Percentiles rank a stretch among this genome's conserved stretches.
These are phyloP conservation scores for Tetrahymena borealis DNA, from an alignment of 73 alveolate species.

Conservation along the genomic window DNA sequence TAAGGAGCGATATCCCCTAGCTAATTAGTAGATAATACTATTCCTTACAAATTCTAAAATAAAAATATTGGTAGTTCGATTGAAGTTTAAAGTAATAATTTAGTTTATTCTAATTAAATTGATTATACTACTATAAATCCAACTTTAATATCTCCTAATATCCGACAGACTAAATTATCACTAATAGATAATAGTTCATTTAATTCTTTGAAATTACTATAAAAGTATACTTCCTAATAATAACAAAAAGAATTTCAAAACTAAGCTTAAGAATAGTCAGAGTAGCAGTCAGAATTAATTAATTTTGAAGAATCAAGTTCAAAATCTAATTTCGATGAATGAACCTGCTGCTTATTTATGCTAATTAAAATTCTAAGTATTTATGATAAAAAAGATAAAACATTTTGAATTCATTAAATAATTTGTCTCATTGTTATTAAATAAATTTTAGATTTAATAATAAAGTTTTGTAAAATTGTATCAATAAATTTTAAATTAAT, in stretches of 20 bases:
- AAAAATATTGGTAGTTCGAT: too few relatives aligned
- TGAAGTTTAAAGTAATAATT: background rate
- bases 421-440: too few relatives aligned
- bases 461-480: too few relatives aligned
- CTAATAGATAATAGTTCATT: background rate
- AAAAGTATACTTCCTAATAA: background rate
- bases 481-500: too few relatives aligned
- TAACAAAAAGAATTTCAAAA: too few relatives aligned
- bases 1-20: background rate
- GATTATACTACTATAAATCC: background rate
- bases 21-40: background rate
- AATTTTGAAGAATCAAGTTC: background rate
- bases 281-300: background rate
- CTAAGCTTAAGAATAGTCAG: too few relatives aligned
- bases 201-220: background rate
- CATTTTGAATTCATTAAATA: too few relatives aligned
- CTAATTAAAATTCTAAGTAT: too few relatives aligned
- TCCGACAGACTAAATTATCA: background rate
- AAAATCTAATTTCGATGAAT: too few relatives aligned
- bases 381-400: too few relatives aligned
- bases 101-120: background rate
- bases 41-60: background rate
- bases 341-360: too few relatives aligned
- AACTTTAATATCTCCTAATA: background rate
- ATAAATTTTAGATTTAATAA: too few relatives aligned